phyloP scores from a whole-genome alignment of 2,329 filamentous ascomycete species.

The Trichoderma semiorbis region DNA sequence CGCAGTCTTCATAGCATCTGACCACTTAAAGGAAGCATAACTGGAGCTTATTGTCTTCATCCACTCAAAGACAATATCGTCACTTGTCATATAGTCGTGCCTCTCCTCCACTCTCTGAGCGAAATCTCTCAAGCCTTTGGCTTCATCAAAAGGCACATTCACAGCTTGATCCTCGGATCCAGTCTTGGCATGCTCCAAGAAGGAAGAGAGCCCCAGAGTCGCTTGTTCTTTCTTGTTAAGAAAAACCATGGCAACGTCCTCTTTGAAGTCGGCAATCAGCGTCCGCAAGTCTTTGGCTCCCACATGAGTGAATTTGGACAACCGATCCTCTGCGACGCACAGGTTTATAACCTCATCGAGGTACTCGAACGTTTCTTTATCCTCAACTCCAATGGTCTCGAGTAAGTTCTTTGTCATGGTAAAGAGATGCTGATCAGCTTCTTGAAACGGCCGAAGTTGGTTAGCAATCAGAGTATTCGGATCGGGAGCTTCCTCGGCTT shows the following conservation, averaged over 20 bases:
- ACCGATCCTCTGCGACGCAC: constrained; percentile 49
- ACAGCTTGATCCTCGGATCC: constrained; percentile 48
- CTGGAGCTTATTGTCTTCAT: constrained; percentile 46
- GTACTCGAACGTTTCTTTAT: constrained; percentile 43
- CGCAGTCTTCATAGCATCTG: constrained; percentile 53
- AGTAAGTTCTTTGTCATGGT: constrained; percentile 53
- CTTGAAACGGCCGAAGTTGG: constrained; percentile 55
- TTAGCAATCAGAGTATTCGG: constrained; percentile 50
- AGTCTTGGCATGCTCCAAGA: constrained; percentile 61
- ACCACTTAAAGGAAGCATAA: constrained; percentile 56
- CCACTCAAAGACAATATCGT: constrained; percentile 60
- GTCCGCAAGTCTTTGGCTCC: constrained; percentile 49
- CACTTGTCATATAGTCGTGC: constrained; percentile 48
- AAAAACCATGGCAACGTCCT: constrained; percentile 52
- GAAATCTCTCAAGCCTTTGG: constrained; percentile 51
- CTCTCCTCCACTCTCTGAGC: constrained; percentile 43
- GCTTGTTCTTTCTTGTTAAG: constrained; percentile 52
- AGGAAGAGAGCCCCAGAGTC: constrained; percentile 55
- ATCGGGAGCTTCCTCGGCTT: constrained; percentile 51
- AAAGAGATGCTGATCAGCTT: constrained; percentile 54
- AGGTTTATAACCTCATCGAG: constrained; percentile 51
- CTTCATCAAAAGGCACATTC: constrained; percentile 50
- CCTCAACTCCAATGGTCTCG: constrained; percentile 52
- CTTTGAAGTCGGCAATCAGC: constrained; percentile 48
- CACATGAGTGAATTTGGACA: constrained; percentile 44